Evolutionary conservation across 2,329 filamentous ascomycete genomes (phyloP), one percentile per base, ranked within the genome.

Genomic region (Pseudocercospora fijiensis): DNA sequence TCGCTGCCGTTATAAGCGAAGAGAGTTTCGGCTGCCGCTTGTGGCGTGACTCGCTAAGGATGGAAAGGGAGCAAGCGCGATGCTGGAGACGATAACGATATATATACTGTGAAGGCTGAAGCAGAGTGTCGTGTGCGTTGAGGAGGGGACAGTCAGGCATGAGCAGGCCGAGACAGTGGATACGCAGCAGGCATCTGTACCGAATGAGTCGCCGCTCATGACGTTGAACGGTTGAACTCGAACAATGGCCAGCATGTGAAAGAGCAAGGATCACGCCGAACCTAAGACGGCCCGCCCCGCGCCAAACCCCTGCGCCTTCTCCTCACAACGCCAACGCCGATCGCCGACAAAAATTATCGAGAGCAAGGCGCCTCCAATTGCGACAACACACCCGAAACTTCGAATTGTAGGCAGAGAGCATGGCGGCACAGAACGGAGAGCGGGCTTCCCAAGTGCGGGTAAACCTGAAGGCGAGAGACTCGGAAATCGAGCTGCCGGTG

Each of bases 401-500:
- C 53, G 24, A 27, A 16, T 10, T 28, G 49, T 22, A 13, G 1
- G 26, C 3, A 5, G 4, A 7, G 11, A 30, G 22, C 20, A 67
- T 68, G 59, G 66, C 67, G 27, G 55, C 65, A 57, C 61, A 57
- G 47, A 63, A 59, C 33, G 53, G 59, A 33, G 62, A 61, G 26
- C 41, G 65, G 27, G 64, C 72, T 37, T 67, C 72, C 64, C 84
- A 86, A 72, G 82, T 86, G 52, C 80, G 83, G 65, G 79, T 86
- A 65, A 82, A 84, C 62, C 78, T 87, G 43, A 81, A 76, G 20
- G 83, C 83, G 52, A 78, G 81, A 66, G 81, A 84, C 69, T 75
- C 78, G 64, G 82, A 85, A 61, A 79, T 86, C 69, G 78, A 82
- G 61, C 75, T 86, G 53, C 81, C 84, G 65, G 80, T 84, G 62